Conservation (phyloP, 495 filamentous ascomycete genomes). For the Daldinia vernicosa region DNA sequence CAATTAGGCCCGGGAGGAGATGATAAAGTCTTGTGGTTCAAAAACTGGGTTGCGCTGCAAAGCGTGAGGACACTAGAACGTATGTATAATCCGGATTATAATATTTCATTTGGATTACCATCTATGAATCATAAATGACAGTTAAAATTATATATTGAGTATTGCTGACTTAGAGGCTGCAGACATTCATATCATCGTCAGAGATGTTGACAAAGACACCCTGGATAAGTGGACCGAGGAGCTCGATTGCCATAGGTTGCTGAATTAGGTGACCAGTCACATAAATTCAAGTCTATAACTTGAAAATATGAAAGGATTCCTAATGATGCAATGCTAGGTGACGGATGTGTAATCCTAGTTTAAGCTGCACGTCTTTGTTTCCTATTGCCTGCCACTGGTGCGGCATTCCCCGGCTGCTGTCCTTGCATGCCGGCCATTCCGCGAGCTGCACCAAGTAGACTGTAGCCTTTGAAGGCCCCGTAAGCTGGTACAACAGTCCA, state of each 20-base stretch:
- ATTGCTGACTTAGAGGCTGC: constrained; percentile 18
- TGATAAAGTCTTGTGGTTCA: constrained; percentile 85
- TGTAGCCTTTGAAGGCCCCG: constrained; percentile 73
- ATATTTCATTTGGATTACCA: not conserved
- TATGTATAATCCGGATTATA: constrained; percentile 19
- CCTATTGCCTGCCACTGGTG: constrained; percentile 55
- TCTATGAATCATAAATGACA: not conserved
- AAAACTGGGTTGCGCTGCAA: constrained; percentile 91
- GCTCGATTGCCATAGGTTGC: constrained; percentile 47
- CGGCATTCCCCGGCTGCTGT: constrained; percentile 46
- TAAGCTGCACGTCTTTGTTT: constrained; percentile 58
- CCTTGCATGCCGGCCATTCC: constrained; percentile 67
- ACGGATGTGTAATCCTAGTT: not conserved
- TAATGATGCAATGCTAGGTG: constrained; percentile 1
- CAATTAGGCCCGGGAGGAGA: constrained; percentile 60
- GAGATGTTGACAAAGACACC: constrained; percentile 66
- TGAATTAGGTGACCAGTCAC: constrained; percentile 6
- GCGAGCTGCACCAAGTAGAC: constrained; percentile 70
- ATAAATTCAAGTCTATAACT: constrained; percentile 2
- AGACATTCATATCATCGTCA: constrained; percentile 67
- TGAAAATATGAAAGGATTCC: not conserved
- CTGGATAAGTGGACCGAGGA: constrained; percentile 68
- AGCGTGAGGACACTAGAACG: constrained; percentile 83
- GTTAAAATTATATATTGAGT: not conserved
- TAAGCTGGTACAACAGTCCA: constrained; percentile 76